phyloP scores from a whole-genome alignment of 2,329 filamentous ascomycete genomes.

The Cordyceps militaris region DNA sequence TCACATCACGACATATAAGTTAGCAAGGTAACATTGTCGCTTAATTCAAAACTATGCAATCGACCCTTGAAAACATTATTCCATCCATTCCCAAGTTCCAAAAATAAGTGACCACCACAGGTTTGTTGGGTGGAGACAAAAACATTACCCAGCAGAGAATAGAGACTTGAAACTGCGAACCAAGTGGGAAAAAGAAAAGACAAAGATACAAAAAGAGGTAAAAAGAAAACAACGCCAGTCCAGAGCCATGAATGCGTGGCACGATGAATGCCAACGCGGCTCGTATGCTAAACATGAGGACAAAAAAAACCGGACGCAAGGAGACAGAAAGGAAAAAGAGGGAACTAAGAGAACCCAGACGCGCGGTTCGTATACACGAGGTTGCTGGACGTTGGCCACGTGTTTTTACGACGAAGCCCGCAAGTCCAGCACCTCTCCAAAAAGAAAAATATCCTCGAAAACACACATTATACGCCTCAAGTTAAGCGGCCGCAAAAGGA shows the following conservation, averaged over 20 bases:
- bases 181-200: neutral
- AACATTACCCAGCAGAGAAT: neutral
- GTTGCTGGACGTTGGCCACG: neutral
- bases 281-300: slow-evolving; percentile 15
- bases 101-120: neutral
- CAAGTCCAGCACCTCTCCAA: neutral
- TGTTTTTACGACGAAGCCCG: neutral
- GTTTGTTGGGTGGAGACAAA: neutral
- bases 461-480: neutral
- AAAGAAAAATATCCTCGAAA: neutral
- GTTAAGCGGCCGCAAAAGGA: neutral
- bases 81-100: slow-evolving; percentile 1
- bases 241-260: slow-evolving; percentile 2
- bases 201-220: neutral
- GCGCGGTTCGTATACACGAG: neutral
- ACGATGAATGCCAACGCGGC: neutral
- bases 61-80: slow-evolving; percentile 3
- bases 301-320: neutral
- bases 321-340: neutral
- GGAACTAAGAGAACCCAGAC: neutral
- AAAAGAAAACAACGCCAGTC: slow-evolving; percentile 8
- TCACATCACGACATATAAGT: neutral
- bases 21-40: neutral
- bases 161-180: slow-evolving; percentile 1
- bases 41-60: slow-evolving; percentile 10